Conservation (phyloP, 495 filamentous ascomycete species). For the Lophium mytilinum region DNA sequence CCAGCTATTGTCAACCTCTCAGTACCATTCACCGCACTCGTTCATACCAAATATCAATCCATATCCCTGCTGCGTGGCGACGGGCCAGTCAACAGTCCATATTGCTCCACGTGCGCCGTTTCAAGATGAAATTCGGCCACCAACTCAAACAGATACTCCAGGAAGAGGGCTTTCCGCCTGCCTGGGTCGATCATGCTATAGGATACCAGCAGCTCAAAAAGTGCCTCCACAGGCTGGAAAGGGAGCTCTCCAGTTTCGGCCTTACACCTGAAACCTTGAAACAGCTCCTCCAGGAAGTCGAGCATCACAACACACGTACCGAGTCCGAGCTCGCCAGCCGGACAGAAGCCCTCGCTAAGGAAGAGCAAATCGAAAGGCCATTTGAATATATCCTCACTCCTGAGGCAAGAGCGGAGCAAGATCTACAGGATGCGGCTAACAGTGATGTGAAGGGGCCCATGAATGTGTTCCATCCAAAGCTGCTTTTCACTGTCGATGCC, state of each 20-base stretch:
- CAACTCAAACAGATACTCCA: conserved; percentile 52
- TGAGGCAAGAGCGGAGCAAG: not conserved
- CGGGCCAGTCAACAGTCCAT: conserved; percentile 3
- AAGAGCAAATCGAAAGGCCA: conserved; percentile 9
- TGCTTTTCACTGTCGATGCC: conserved; percentile 49
- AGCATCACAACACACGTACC: conserved; percentile 10
- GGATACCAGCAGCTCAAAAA: conserved; percentile 69
- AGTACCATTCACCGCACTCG: too few relatives aligned
- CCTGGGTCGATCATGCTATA: conserved; percentile 63
- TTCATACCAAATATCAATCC: too few relatives aligned
- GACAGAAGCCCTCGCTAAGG: not conserved
- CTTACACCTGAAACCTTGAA: conserved; percentile 53
- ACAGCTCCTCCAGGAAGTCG: conserved; percentile 36
- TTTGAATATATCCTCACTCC: conserved; percentile 24
- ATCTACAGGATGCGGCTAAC: not conserved
- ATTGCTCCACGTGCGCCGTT: conserved; percentile 16
- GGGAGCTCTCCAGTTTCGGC: conserved; percentile 52
- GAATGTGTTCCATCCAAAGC: conserved; percentile 44
- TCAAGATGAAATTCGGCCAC: conserved; percentile 67
- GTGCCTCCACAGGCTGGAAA: conserved; percentile 58
- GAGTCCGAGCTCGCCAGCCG: too few relatives aligned
- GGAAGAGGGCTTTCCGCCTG: conserved; percentile 47
- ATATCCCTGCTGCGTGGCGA: not conserved
- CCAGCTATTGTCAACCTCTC: too few relatives aligned
- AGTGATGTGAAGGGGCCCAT: not conserved